Percentiles rank a stretch among this genome's conserved stretches.
phyloP scores from a whole-genome alignment of 2,329 filamentous ascomycete species.

The Grosmannia clavigera region DNA sequence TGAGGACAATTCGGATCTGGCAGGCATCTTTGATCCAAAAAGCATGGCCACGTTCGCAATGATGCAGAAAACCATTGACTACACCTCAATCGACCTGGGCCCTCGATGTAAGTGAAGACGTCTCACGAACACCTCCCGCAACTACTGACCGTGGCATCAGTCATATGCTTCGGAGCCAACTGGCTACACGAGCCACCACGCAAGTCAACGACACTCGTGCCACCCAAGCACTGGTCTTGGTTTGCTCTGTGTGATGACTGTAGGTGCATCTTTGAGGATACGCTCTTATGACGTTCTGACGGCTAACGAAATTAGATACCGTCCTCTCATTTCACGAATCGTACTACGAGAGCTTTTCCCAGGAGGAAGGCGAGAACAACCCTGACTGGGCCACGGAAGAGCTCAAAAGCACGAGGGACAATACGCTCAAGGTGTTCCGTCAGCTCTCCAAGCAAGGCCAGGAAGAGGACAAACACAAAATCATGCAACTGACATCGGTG shows the following conservation, averaged over 20 bases:
- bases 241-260: constrained; percentile 54
- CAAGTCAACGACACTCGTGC: constrained; percentile 23
- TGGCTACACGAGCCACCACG: constrained; percentile 33
- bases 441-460: constrained; percentile 27
- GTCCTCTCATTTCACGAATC: constrained; percentile 58
- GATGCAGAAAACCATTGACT: constrained; percentile 62
- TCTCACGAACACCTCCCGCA: background rate
- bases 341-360: constrained; percentile 20
- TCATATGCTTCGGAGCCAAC: constrained; percentile 61
- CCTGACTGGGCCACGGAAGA: constrained; percentile 17
- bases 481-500: constrained; percentile 29
- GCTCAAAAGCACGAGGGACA: constrained; percentile 23
- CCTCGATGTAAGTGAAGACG: constrained; percentile 39
- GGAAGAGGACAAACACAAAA: constrained; percentile 22
- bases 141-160: constrained; percentile 21
- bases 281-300: constrained; percentile 6
- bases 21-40: background rate
- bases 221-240: constrained; percentile 53
- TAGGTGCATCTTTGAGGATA: constrained; percentile 17
- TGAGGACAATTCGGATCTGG: background rate
- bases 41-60: constrained; percentile 33
- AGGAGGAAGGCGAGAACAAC: constrained; percentile 13
- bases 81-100: constrained; percentile 60
- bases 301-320: constrained; percentile 34
- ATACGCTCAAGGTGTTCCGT: constrained; percentile 24